These are phyloP conservation scores for Aspergillus thermomutatus DNA, from an alignment of 2,329 filamentous ascomycete species.

Conservation along the genomic window DNA sequence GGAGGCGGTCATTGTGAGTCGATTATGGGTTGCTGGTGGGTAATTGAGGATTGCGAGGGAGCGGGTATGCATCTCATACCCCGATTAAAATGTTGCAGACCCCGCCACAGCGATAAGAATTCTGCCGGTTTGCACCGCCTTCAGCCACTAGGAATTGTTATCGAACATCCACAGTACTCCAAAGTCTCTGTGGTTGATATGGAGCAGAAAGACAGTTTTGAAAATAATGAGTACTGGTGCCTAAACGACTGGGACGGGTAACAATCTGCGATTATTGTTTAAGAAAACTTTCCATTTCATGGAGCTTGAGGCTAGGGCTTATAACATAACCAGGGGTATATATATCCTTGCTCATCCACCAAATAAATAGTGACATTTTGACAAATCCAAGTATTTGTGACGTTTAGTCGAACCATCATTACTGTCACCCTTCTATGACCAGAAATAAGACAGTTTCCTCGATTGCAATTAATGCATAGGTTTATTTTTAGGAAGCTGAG, in stretches of 20 bases:
- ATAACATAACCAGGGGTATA: no score
- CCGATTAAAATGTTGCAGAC: background rate
- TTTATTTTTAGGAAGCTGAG: background rate
- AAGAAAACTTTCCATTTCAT: background rate
- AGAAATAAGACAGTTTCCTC: background rate
- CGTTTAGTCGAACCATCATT: background rate
- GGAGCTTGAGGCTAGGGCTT: no score
- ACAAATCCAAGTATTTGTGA: background rate
- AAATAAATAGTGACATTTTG: background rate
- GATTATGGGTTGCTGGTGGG: background rate
- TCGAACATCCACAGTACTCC: background rate
- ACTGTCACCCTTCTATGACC: background rate
- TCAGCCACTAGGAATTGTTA: background rate
- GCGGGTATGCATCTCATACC: background rate
- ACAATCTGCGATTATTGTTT: background rate
- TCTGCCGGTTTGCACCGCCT: background rate
- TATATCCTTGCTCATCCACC: background rate
- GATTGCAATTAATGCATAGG: background rate
- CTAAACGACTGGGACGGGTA: background rate
- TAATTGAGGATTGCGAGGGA: background rate
- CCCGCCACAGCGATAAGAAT: background rate
- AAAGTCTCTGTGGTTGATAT: background rate
- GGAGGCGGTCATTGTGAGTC: conserved; percentile 20
- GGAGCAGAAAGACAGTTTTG: background rate
- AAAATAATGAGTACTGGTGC: background rate